Evolutionary conservation across 1,139 yeast species (phyloP).

Genomic region (Hemisphaericaspora lyxosophila): DNA sequence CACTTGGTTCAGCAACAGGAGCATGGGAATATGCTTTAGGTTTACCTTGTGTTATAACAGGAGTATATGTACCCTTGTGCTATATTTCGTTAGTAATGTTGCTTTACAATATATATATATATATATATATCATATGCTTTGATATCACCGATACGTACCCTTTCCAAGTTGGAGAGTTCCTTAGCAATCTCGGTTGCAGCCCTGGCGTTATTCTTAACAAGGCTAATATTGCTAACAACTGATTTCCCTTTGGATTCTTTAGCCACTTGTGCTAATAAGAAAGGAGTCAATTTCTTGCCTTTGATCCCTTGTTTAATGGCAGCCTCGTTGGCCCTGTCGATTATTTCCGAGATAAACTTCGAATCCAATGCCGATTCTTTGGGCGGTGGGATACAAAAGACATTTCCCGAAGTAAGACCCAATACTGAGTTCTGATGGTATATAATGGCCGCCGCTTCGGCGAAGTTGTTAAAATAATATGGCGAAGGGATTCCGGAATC

Average conservation of each 20-base stretch:
- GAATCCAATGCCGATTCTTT: conserved; percentile 57
- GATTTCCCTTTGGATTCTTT: conserved; percentile 66
- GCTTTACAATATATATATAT: neutral
- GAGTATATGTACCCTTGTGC: neutral
- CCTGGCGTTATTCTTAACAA: conserved; percentile 75
- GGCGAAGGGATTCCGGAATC: conserved; percentile 78
- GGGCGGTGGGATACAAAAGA: conserved; percentile 86
- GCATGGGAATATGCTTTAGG: neutral
- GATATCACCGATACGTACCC: conserved; percentile 15
- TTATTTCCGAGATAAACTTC: conserved; percentile 52
- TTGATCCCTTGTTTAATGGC: conserved; percentile 54
- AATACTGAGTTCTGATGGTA: conserved; percentile 51
- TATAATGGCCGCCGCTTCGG: conserved; percentile 63
- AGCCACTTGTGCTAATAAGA: conserved; percentile 64
- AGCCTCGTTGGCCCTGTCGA: conserved; percentile 55
- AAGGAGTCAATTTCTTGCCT: conserved; percentile 84
- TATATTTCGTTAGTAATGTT: conserved; percentile 5
- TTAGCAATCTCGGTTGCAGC: conserved; percentile 68
- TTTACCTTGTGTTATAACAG: neutral
- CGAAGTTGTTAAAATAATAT: conserved; percentile 51
- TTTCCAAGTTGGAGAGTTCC: conserved; percentile 44
- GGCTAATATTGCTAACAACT: conserved; percentile 67
- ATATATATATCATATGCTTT: neutral
- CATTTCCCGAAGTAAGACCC: conserved; percentile 62
- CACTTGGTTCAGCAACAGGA: neutral